Evolutionary conservation across 108 stramenopile species (phyloP), one percentile per base, ranked within the genome.

Genomic region (Pelagomonas calceolata): DNA sequence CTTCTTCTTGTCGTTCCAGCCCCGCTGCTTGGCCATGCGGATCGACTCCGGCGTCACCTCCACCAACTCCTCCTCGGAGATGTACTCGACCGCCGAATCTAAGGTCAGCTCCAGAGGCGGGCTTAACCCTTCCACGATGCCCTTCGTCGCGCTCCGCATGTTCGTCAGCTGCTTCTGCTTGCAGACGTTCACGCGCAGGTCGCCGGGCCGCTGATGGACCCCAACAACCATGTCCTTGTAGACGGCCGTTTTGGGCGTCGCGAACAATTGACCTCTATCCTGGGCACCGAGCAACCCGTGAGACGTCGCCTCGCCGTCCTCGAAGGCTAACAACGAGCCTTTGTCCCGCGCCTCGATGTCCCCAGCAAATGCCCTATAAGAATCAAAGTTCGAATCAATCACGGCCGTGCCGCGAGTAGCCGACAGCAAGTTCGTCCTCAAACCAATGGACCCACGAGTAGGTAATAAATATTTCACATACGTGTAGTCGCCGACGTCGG

Each of bases 161-260:
- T 99, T 99, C 39, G 92, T 99, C 65, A 99, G 76, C 64, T 79
- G 79, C 85, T 99, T 99, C 35, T 91, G 90, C 84, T 96, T 96
- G 84, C 92, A 93, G 1, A 97, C 83, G 76, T 99, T 99, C 31
- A 99, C 98, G 63, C 89, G 87, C 69, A 99, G 85, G 78, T 99
- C 98, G 34, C 91, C 93, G 12, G 93, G 93, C 14, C 96, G 92
- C 88, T 94, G 95, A 74, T 98, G 92, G 69, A 96, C 92, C n/a
- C 98, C 98, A 63, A 99, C 84, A 76, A 97, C 89, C 95, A 96
- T 95, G 44, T 92, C 90, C 85, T 94, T 86, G 91, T 96, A 93
- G 36, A 92, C 88, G 30, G 95, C 92, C 36, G 87, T 87, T 60
- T 81, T 79, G 30, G 91, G 77, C 36, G 63, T 79, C 33, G 90